A percentile compares a stretch with the other conserved stretches of the same genome.
Evolutionary conservation across 352 stramenopile genomes (phyloP).

Genomic region (Phytophthora constricta): DNA sequence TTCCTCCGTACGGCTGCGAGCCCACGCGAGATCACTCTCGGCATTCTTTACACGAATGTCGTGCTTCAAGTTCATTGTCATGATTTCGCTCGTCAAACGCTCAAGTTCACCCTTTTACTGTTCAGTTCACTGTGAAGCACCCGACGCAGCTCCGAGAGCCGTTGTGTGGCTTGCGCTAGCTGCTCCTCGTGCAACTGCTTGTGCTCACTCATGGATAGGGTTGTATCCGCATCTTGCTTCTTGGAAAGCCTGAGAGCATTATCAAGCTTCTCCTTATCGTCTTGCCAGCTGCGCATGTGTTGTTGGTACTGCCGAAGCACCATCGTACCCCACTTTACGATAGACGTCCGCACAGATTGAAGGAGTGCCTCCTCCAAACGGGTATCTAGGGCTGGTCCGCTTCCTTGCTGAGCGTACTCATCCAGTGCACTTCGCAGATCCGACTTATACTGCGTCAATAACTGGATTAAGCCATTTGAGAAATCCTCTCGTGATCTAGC

Average conservation of each 20-base stretch:
- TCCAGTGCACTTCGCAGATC: slow-evolving; percentile 51
- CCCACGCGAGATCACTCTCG: slow-evolving; percentile 63
- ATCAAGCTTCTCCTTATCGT: slow-evolving; percentile 40
- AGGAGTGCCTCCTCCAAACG: slow-evolving; percentile 45
- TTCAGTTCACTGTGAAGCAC: slow-evolving; percentile 53
- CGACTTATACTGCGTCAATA: slow-evolving; percentile 68
- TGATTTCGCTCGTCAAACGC: slow-evolving; percentile 46
- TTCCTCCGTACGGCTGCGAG: slow-evolving; percentile 55
- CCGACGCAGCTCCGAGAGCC: slow-evolving; percentile 59
- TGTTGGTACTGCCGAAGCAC: slow-evolving; percentile 60
- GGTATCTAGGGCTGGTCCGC: slow-evolving; percentile 32
- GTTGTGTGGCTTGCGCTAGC: slow-evolving; percentile 51
- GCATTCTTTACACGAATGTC: slow-evolving; percentile 54
- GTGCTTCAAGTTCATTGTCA: slow-evolving; percentile 71
- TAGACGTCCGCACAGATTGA: slow-evolving; percentile 46
- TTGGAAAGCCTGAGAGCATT: slow-evolving; percentile 30
- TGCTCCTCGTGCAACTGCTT: slow-evolving; percentile 56
- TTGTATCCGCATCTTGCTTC: slow-evolving; percentile 34
- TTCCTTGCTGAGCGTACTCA: slow-evolving; percentile 43
- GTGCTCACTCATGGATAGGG: slow-evolving; percentile 48
- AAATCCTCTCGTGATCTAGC: slow-evolving; percentile 53
- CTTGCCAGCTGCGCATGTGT: slow-evolving; percentile 43
- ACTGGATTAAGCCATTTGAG: slow-evolving; percentile 50
- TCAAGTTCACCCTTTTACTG: slow-evolving; percentile 56
- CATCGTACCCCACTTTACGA: slow-evolving; percentile 51